Percentiles rank a stretch among this genome's conserved stretches.
These are phyloP conservation scores for Claviceps arundinis DNA, from an alignment of 2,329 filamentous ascomycete species.

Conservation along the genomic window DNA sequence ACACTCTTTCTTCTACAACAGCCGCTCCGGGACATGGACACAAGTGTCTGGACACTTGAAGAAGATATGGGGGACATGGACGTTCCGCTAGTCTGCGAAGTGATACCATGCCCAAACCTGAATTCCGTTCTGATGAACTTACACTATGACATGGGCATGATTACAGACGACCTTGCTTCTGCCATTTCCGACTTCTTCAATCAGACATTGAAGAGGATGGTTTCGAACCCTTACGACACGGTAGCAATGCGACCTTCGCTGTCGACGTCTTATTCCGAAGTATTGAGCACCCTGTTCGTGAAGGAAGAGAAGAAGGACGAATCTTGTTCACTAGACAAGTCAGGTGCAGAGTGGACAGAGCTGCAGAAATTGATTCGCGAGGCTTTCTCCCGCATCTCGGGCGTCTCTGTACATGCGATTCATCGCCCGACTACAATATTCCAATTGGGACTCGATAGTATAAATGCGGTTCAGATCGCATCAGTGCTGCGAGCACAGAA, in stretches of 20 bases:
- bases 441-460: constrained; percentile 80
- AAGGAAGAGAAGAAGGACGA: constrained; percentile 10
- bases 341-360: constrained; percentile 30
- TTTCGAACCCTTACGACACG: constrained; percentile 15
- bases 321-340: constrained; percentile 6
- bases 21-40: constrained; percentile 40
- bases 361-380: constrained; percentile 40
- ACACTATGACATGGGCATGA: constrained; percentile 42
- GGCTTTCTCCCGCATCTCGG: constrained; percentile 46
- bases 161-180: constrained; percentile 15
- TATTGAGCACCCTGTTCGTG: constrained; percentile 12
- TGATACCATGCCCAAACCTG: constrained; percentile 40
- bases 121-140: constrained; percentile 46
- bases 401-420: constrained; percentile 36
- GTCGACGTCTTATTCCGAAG: not conserved
- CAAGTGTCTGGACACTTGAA: constrained; percentile 40
- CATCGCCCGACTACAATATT: constrained; percentile 59
- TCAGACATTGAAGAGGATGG: constrained; percentile 13
- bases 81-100: constrained; percentile 63
- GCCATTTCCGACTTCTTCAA: constrained; percentile 20
- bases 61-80: constrained; percentile 55
- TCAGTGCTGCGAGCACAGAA: constrained; percentile 48
- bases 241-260: not conserved
- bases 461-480: constrained; percentile 71
- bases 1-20: constrained; percentile 70